Percentiles rank a stretch among this genome's conserved stretches.
Evolutionary conservation across 441 rosid species (phyloP).

Genomic region (Francoa sonchifolia): DNA sequence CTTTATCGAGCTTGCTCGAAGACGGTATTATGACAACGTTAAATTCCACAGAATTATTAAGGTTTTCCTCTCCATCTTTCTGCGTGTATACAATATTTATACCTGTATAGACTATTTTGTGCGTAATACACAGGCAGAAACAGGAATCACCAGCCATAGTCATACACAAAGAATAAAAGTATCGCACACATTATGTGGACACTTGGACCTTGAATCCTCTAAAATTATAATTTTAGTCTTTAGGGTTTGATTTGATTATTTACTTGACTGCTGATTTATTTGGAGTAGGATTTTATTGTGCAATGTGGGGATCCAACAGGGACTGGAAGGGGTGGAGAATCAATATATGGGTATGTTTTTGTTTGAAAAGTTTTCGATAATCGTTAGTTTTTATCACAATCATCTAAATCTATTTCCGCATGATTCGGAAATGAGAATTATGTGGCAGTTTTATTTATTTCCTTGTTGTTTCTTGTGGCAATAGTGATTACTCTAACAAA

Average conservation of each 20-base stretch:
- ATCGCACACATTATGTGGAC: no score
- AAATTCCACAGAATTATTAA: slow-evolving; percentile 86
- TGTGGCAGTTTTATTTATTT: not conserved
- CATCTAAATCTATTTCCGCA: no score
- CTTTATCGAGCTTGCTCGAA: slow-evolving; percentile 73
- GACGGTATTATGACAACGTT: slow-evolving; percentile 76
- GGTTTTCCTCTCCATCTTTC: slow-evolving; percentile 24
- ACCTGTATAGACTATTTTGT: no score
- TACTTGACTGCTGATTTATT: slow-evolving; percentile 6
- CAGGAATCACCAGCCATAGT: no score
- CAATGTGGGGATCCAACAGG: slow-evolving; percentile 99
- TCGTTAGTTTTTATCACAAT: no score
- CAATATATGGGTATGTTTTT: slow-evolving; percentile 68
- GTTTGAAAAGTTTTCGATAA: not conserved
- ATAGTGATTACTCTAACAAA: not conserved
- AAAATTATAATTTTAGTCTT: no score
- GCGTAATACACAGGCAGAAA: no score
- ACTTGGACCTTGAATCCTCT: no score
- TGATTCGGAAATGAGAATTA: no score
- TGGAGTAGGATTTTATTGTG: slow-evolving; percentile 74
- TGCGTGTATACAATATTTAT: no score
- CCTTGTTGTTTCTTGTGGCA: not conserved
- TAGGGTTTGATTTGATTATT: not conserved
- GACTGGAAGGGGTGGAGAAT: slow-evolving; percentile 92
- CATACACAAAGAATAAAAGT: no score